Evolutionary conservation across 192 early-diverging fungal genomes (phyloP).

Genomic region (Chytriomyces sp.): DNA sequence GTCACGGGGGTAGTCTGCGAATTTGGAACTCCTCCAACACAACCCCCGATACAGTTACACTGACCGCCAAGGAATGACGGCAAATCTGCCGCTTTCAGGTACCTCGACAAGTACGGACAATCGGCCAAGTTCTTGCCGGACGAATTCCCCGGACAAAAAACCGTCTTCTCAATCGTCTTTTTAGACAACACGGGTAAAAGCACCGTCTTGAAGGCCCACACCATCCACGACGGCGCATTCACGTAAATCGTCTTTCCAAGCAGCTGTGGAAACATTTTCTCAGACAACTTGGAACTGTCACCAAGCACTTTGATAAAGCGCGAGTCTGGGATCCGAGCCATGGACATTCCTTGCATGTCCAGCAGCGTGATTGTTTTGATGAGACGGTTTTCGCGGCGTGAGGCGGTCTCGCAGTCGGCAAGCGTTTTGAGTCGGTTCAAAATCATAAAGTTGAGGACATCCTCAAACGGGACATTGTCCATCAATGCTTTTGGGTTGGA

Average conservation of each 20-base stretch:
- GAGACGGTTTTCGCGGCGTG: background rate
- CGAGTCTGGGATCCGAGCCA: background rate
- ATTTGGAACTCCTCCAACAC: conserved; percentile 21
- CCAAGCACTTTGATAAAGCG: conserved; percentile 6
- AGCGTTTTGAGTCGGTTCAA: background rate
- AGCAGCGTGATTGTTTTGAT: conserved; percentile 1
- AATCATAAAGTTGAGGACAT: conserved; percentile 11
- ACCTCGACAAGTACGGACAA: conserved; percentile 7
- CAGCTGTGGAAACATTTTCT: conserved; percentile 20
- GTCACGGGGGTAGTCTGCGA: conserved; percentile 8
- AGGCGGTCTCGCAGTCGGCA: background rate
- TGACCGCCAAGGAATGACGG: conserved; percentile 20
- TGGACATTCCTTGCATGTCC: background rate
- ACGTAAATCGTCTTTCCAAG: background rate
- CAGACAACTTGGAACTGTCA: conserved; percentile 3
- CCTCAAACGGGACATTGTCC: conserved; percentile 6
- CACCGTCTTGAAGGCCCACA: conserved; percentile 2
- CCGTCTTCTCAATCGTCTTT: conserved; percentile 14
- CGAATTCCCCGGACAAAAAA: conserved; percentile 13
- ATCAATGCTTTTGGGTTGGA: conserved; percentile 18
- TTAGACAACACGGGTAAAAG: conserved; percentile 13
- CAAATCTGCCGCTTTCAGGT: background rate
- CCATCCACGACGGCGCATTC: background rate
- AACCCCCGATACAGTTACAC: conserved; percentile 26
- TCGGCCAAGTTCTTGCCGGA: conserved; percentile 12